Evolutionary conservation across 2,329 filamentous ascomycete species (phyloP).

Genomic region (Colletotrichum viniferum): DNA sequence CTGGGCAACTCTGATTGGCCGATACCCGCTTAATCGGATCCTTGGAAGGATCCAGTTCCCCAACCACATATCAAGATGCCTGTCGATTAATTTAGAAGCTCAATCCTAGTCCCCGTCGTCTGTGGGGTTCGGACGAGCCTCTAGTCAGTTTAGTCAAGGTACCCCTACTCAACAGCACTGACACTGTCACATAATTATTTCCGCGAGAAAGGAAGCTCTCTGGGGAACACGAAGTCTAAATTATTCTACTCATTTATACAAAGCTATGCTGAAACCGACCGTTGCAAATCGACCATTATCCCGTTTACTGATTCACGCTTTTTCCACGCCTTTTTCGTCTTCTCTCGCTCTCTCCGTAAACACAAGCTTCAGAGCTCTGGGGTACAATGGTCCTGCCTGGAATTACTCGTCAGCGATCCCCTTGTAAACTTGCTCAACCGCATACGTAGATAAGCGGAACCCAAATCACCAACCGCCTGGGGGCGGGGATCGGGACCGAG

Average conservation of each 20-base stretch:
- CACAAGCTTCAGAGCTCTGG: constrained; percentile 5
- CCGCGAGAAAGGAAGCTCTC: background rate
- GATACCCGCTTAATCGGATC: background rate
- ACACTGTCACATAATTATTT: background rate
- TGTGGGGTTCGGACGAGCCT: background rate
- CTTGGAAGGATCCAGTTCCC: background rate
- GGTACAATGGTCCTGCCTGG: constrained; percentile 17
- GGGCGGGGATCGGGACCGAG: background rate
- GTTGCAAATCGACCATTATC: background rate
- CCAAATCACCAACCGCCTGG: background rate
- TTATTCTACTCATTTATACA: background rate
- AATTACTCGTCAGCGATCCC: background rate
- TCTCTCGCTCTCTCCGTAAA: constrained; percentile 1
- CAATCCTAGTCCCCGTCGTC: background rate
- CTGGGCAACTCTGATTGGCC: background rate
- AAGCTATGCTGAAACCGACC: background rate
- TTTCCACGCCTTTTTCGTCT: background rate
- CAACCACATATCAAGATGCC: background rate
- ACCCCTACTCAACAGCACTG: background rate
- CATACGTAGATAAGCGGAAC: background rate
- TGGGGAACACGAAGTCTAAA: background rate
- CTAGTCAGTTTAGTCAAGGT: background rate
- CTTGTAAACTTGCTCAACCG: background rate
- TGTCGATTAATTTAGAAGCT: constrained; percentile 14
- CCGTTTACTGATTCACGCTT: background rate